These are phyloP conservation scores for Dryas alaskensis DNA, from an alignment of 306 rosid species.

Conservation along the genomic window DNA sequence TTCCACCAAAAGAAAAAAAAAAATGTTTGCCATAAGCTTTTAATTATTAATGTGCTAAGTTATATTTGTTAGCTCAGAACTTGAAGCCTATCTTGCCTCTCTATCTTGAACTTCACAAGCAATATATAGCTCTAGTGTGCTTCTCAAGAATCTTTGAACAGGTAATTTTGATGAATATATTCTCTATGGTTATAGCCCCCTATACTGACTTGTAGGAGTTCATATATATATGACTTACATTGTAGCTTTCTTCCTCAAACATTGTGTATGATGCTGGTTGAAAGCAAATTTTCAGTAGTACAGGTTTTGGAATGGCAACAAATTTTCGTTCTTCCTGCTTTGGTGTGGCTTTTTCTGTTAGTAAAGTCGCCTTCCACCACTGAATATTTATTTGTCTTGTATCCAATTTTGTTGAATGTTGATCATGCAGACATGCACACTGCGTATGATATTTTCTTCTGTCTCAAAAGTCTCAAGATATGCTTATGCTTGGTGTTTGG, in stretches of 20 bases:
- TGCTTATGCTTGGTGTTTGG: too few relatives aligned
- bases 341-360: background rate
- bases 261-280: constrained; percentile 1
- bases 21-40: too few relatives aligned
- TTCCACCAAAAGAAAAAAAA: too few relatives aligned
- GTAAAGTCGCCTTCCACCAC: background rate
- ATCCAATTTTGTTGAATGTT: background rate
- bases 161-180: constrained; percentile 1
- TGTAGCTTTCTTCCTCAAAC: background rate
- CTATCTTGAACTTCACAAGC: constrained; percentile 1
- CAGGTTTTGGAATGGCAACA: background rate
- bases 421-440: background rate
- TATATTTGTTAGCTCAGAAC: background rate
- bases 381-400: background rate
- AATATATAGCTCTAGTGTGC: background rate
- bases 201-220: background rate
- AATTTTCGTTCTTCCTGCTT: background rate
- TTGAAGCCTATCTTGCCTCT: background rate
- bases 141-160: constrained; percentile 1
- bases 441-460: background rate
- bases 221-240: background rate
- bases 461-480: too few relatives aligned
- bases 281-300: background rate
- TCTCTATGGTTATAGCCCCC: background rate
- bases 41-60: background rate